These are phyloP conservation scores for Davidsoniella eucalypti DNA, from an alignment of 2,329 filamentous ascomycete genomes.

Conservation along the genomic window DNA sequence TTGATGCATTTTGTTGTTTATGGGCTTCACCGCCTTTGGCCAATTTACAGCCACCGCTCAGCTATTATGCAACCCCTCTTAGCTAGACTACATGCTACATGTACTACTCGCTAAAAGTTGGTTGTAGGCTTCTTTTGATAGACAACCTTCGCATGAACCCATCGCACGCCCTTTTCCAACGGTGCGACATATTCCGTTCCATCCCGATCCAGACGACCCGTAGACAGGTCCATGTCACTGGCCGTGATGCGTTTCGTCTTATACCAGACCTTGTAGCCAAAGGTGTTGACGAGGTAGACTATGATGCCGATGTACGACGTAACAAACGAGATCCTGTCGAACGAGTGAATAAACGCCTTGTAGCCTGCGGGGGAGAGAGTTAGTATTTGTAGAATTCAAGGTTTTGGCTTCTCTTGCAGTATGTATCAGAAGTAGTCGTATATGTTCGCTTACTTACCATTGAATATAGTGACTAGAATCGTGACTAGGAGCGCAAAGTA, in stretches of 20 bases:
- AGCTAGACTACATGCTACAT: too few species aligned
- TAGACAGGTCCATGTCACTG: conserved; percentile 1
- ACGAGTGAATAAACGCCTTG: conserved; percentile 4
- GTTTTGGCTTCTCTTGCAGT: too few species aligned
- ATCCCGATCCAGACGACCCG: conserved; percentile 1
- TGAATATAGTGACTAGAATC: conserved; percentile 39
- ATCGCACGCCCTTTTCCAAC: background rate
- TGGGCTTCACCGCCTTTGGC: conserved; percentile 6
- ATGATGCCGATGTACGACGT: conserved; percentile 5
- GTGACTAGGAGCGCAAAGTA: conserved; percentile 21
- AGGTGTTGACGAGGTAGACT: conserved; percentile 1
- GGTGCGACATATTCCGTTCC: conserved; percentile 2
- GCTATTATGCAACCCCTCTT: too few species aligned
- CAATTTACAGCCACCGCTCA: too few species aligned
- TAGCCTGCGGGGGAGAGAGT: background rate
- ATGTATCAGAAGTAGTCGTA: background rate
- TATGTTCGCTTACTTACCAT: conserved; percentile 30
- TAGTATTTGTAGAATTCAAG: too few species aligned
- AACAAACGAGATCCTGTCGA: conserved; percentile 1
- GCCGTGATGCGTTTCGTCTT: background rate
- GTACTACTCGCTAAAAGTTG: too few species aligned
- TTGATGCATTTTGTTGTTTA: background rate
- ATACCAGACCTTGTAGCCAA: conserved; percentile 2
- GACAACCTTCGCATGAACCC: background rate
- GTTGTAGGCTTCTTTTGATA: too few species aligned